Base-by-base conservation (phyloP, 306 rosid species). In the Lathyrus sativus region DNA sequence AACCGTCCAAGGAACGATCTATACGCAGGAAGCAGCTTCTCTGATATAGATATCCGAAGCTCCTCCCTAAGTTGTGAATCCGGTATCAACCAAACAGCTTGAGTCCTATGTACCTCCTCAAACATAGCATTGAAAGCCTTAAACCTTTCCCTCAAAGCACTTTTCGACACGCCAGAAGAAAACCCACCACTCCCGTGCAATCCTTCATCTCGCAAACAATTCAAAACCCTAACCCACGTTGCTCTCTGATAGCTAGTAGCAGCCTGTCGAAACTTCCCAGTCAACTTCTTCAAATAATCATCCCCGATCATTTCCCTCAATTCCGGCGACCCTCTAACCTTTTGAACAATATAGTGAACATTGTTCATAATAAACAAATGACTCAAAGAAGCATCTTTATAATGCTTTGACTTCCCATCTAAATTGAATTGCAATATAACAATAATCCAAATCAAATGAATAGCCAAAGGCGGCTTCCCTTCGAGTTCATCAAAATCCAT, bases 61-160 rank as follows among this genome's bases (percentile, higher is more conserved):
- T 95, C 99, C 83, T 95, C 99, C 85, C 92, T 77, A 56, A 95
- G 96, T 70, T 88, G 97, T n/a, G 88, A 76, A 80, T 95, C 99
- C 0, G 99, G 99, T 17, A 95, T 72, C 87, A 87, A 83, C 99
- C 99, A 95, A 4, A 76, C 75, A 3, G 96, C 85, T 61, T 95
- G 97, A 58, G 88, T 91, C 85, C 92, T 84, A 62, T 88, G 99
- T 59, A 95, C 97, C 78, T 95, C 99, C 75, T 95, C 99, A 65
- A 95, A 91, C 87, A 91, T 88, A 12, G 96, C 96, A 76, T 95
- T 95, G 45, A 95, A 95, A 45, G 96, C 65, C 89, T 91, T 95
- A 66, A 95, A 91, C 82, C 99, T 85, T 74, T 95, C 99, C 80
- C 99, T 85, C 71, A 95, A 72, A 42, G 95, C 96, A 80, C 86